Evolutionary conservation across 2,329 filamentous ascomycete species (phyloP).

Genomic region (Tolypocladium pustulatum): DNA sequence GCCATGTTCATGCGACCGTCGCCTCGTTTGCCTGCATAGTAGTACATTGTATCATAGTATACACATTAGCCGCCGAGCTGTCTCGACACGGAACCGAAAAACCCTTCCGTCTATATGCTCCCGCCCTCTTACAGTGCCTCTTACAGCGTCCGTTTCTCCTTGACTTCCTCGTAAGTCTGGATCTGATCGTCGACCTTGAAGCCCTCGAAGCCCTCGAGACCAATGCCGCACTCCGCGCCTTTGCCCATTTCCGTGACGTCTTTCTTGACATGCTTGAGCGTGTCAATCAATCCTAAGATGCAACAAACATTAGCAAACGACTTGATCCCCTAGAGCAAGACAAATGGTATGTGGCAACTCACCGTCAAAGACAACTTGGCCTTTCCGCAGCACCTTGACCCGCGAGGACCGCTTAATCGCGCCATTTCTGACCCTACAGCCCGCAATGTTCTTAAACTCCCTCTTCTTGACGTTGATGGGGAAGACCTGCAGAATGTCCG

Average conservation of each 20-base stretch:
- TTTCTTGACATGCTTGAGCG: conserved; percentile 87
- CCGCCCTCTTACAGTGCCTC: too few species aligned
- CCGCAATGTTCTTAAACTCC: conserved; percentile 66
- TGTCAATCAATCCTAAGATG: conserved; percentile 58
- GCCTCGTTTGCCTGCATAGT: background rate
- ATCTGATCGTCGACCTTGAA: conserved; percentile 76
- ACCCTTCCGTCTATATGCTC: background rate
- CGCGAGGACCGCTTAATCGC: conserved; percentile 50
- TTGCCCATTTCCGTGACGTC: conserved; percentile 84
- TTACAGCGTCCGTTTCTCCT: conserved; percentile 55
- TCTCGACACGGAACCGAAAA: background rate
- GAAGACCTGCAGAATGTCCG: conserved; percentile 75
- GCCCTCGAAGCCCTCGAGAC: conserved; percentile 68
- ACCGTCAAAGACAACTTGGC: conserved; percentile 74
- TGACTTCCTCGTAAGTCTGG: conserved; percentile 74
- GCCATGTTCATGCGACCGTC: background rate
- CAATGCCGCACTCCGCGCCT: conserved; percentile 86
- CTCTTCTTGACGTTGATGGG: conserved; percentile 69
- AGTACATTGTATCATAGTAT: background rate
- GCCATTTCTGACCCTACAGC: conserved; percentile 80
- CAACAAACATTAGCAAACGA: conserved; percentile 5
- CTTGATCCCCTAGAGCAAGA: background rate
- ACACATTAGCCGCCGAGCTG: background rate
- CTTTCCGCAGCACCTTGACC: conserved; percentile 62
- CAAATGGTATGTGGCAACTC: conserved; percentile 25